Evolutionary conservation across 495 filamentous ascomycete genomes (phyloP), one percentile per base, ranked within the genome.

Genomic region (Patellaria atrata): DNA sequence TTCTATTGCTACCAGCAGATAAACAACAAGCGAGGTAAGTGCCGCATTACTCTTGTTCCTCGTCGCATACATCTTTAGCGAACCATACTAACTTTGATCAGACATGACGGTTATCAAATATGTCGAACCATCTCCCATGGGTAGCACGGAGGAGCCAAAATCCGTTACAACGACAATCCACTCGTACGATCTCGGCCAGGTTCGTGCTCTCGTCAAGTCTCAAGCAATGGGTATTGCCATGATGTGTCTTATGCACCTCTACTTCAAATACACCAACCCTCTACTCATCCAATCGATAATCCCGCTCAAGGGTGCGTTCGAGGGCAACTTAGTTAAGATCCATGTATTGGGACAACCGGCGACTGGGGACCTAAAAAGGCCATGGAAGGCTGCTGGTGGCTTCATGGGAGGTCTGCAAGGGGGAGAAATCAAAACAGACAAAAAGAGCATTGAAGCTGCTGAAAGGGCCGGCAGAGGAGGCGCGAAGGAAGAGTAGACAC

Each of bases 181-280:
- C 58, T 82, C 82, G 43, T 96, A 97, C 67, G 89, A 97, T 56
- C 61, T 75, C 47, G 62, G 65, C 38, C 89, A 97, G 63, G 68
- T 94, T 52, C 77, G 77, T 62, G 67, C 68, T 45, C 64, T 82
- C 46, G 78, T 79, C 62, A 85, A 84, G 64, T 68, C 75, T 45
- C 85, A 94, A 57, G 61, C 92, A 44, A 94, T 92, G 79, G 89
- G 89, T 32, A 67, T 97, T 31, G 83, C 71, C 50, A 96, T 97
- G 89, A 96, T 96, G 89, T 72, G 60, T 42, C 76, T 94, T 53
- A 96, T 97, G 89, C 89, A 94, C 65, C 41, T 94, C 46, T 96
- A 96, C 75, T 76, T 97, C 66, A 82, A 93, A 61, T 96, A 94
- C 78, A 94, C 86, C 64, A 97, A 94, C 74, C 89, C 89, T 22